Percentiles rank a stretch among this genome's conserved stretches.
These are phyloP conservation scores for Ogataea methanolica DNA, from an alignment of 805 yeast species.

Conservation along the genomic window DNA sequence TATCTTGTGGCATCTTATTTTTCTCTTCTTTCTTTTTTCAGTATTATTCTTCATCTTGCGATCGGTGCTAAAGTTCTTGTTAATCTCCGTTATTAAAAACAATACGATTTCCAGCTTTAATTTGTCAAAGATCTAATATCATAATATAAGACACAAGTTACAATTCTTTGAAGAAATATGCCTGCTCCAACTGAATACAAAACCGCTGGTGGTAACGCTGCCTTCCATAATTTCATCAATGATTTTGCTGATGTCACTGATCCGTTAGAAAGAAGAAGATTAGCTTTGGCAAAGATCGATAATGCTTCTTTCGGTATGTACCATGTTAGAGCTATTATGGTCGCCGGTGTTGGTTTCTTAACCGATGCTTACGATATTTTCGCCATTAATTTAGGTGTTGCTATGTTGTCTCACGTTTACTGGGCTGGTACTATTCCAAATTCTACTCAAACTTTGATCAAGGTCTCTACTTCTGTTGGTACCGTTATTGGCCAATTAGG, in stretches of 20 bases:
- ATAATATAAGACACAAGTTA: too few relatives aligned
- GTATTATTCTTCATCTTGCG: background rate
- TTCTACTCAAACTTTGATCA: conserved; percentile 70
- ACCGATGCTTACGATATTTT: conserved; percentile 92
- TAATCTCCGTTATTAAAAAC: too few relatives aligned
- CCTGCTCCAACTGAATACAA: conserved; percentile 5
- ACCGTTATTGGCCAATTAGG: conserved; percentile 87
- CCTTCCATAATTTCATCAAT: conserved; percentile 76
- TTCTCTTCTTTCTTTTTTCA: background rate
- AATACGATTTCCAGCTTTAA: too few relatives aligned
- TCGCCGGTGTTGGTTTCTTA: conserved; percentile 92
- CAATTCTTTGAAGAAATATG: background rate
- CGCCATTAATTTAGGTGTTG: conserved; percentile 76
- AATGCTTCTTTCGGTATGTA: conserved; percentile 78
- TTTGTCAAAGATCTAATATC: background rate
- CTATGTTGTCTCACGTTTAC: conserved; percentile 75
- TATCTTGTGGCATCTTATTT: too few relatives aligned
- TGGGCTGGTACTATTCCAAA: conserved; percentile 61
- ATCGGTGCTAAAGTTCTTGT: background rate
- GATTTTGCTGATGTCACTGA: conserved; percentile 80
- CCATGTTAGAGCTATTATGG: conserved; percentile 73
- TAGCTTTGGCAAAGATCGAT: conserved; percentile 80
- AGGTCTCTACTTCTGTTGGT: conserved; percentile 90
- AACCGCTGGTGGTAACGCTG: conserved; percentile 76
- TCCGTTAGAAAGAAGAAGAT: conserved; percentile 82